Base-by-base conservation (phyloP, 176 grass and related monocot species). In the Juncus effusus region DNA sequence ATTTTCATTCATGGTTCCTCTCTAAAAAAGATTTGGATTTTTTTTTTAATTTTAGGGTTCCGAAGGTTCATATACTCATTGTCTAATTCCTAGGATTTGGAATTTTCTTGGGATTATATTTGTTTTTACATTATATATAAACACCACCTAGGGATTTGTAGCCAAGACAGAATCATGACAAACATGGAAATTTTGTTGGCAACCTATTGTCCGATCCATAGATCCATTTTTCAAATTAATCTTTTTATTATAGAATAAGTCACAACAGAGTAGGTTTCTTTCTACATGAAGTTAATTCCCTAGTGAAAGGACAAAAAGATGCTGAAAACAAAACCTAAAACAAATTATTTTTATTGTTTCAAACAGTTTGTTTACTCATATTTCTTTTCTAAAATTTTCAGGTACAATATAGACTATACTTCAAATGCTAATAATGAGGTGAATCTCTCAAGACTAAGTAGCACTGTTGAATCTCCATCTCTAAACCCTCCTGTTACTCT, bases 1-100 rank as follows among this genome's bases (percentile, higher is more conserved):
- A 28, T 28, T 11, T 13, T 13, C 62, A 38, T 12, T n/a, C 8
- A 28, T 28, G 11, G 4, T 70, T 36, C 3, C 16, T 54, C 35
- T 5, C 35, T 6, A 11, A 13, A 13, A 47, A 52, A 16, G 11
- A 67, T 36, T 72, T 28, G 6, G 56, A 53, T 64, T 54, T 39
- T 54, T 39, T 54, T 16, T 47, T n/a, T 73, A 38, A 39, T 38
- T 52, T 40, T 16, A 15, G 16, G 6, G 15, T 61, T 7, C 61
- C 45, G 42, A 54, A 39, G 10, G 9, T 12, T 72, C 64, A 58
- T 13, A 63, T 52, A 63, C 37, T 51, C 39, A 54, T 51, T 38
- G 19, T 41, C 38, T 41, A 89, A 81, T 81, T 79, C 84, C 77
- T 88, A 83, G 77, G 77, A 91, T 86, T 96, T 96, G 92, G 87